These are phyloP conservation scores for Metschnikowia lunata DNA, from an alignment of 805 yeast species.

Conservation along the genomic window DNA sequence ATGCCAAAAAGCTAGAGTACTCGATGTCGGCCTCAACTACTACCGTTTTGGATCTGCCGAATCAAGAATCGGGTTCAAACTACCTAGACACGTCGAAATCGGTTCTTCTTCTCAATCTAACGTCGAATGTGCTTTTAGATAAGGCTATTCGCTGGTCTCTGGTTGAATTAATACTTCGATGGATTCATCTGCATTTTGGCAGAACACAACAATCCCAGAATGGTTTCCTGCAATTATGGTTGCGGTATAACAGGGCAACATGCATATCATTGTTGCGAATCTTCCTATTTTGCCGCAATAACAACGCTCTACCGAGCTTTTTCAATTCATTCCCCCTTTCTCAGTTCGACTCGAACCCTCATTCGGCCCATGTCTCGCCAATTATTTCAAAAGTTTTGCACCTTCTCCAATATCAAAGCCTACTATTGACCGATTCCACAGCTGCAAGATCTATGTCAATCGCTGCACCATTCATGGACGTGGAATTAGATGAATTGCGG, in stretches of 20 bases:
- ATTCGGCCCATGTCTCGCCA: neutral
- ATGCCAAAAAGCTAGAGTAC: constrained; percentile 31
- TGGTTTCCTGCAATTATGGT: neutral
- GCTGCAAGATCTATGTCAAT: no score
- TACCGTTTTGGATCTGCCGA: neutral
- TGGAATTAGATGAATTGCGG: constrained; percentile 11
- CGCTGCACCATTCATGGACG: constrained; percentile 8
- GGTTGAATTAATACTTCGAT: constrained; percentile 23
- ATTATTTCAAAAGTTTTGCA: constrained; percentile 21
- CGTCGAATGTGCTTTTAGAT: constrained; percentile 26
- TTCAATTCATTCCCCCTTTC: constrained; percentile 17
- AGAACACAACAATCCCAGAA: neutral
- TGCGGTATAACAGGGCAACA: constrained; percentile 16
- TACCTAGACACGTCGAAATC: constrained; percentile 25
- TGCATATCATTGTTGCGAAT: constrained; percentile 23
- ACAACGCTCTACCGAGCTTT: constrained; percentile 18
- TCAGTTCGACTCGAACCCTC: neutral
- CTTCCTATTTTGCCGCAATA: constrained; percentile 22
- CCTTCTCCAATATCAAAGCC: constrained; percentile 20
- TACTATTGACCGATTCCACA: neutral
- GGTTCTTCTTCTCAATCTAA: constrained; percentile 27
- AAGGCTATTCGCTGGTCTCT: constrained; percentile 23
- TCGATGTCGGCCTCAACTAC: constrained; percentile 1
- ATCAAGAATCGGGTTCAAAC: neutral
- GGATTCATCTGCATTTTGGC: constrained; percentile 22